These are phyloP conservation scores for Parafenestella ontariensis DNA, from an alignment of 2,329 filamentous ascomycete species.

Conservation along the genomic window DNA sequence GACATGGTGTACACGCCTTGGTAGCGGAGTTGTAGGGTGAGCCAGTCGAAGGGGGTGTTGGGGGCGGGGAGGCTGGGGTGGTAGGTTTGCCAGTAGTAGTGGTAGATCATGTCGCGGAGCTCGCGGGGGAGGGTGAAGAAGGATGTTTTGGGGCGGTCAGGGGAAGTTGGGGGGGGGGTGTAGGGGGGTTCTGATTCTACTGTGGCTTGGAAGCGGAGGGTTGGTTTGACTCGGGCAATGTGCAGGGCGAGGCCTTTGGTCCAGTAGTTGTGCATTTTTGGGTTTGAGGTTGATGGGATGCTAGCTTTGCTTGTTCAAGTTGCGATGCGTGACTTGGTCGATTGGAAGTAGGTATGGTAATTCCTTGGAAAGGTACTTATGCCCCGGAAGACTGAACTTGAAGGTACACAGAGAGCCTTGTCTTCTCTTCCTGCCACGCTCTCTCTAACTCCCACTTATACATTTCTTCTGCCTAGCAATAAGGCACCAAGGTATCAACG, in stretches of 20 bases:
- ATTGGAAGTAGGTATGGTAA: too few relatives aligned
- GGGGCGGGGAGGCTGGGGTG: neutral
- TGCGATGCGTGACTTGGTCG: too few relatives aligned
- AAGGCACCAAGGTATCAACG: neutral
- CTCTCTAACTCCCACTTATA: neutral
- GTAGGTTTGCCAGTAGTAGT: neutral
- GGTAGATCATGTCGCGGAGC: neutral
- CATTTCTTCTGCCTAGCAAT: neutral
- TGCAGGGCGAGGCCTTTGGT: too few relatives aligned
- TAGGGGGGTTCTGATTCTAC: too few relatives aligned
- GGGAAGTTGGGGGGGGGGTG: too few relatives aligned
- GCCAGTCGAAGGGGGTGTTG: neutral
- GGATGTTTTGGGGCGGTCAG: neutral
- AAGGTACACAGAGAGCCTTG: neutral
- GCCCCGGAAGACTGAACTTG: too few relatives aligned
- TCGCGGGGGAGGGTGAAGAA: constrained; percentile 1
- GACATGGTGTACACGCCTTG: neutral
- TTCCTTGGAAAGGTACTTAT: too few relatives aligned
- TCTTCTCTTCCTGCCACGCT: neutral
- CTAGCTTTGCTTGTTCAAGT: too few relatives aligned
- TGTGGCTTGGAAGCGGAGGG: too few relatives aligned
- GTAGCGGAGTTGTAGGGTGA: neutral
- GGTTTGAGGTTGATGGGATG: too few relatives aligned
- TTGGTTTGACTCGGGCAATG: neutral
- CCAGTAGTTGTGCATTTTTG: too few relatives aligned